Evolutionary conservation across 1,284 basidiomycete species (phyloP).

Genomic region (Ganoderma sinense): DNA sequence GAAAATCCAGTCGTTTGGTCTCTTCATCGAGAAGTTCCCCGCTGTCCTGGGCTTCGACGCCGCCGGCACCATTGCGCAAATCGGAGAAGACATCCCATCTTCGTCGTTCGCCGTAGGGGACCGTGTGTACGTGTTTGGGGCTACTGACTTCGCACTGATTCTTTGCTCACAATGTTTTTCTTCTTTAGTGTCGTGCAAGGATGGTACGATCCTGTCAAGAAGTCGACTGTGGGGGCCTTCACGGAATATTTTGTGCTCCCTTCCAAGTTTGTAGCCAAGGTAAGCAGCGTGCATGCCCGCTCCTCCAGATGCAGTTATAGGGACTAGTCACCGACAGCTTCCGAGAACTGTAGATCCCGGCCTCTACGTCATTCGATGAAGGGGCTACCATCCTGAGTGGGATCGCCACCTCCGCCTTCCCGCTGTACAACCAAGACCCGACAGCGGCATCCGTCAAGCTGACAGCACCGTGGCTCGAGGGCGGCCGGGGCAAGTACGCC

Average conservation of each 20-base stretch:
- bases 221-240: not conserved
- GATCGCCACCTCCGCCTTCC: slow-evolving; percentile 28
- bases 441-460: not conserved
- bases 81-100: slow-evolving; percentile 44
- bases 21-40: slow-evolving; percentile 44
- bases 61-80: slow-evolving; percentile 47
- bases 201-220: not conserved
- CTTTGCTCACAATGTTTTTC: not conserved
- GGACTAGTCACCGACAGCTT: not conserved
- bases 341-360: slow-evolving; percentile 4
- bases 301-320: not conserved
- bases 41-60: slow-evolving; percentile 56
- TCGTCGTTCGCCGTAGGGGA: slow-evolving; percentile 47
- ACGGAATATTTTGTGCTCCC: slow-evolving; percentile 18
- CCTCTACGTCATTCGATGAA: slow-evolving; percentile 27
- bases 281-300: not conserved
- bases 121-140: slow-evolving; percentile 45
- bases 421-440: slow-evolving; percentile 20
- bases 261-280: slow-evolving; percentile 32
- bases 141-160: not conserved
- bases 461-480: slow-evolving; percentile 32
- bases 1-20: slow-evolving; percentile 45
- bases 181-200: not conserved
- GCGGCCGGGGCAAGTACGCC: slow-evolving; percentile 41
- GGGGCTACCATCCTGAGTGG: slow-evolving; percentile 31